A percentile compares a stretch with the other conserved stretches of the same genome.
These are phyloP conservation scores for Aspergillus costaricaensis DNA, from an alignment of 2,329 filamentous ascomycete species.

Conservation along the genomic window DNA sequence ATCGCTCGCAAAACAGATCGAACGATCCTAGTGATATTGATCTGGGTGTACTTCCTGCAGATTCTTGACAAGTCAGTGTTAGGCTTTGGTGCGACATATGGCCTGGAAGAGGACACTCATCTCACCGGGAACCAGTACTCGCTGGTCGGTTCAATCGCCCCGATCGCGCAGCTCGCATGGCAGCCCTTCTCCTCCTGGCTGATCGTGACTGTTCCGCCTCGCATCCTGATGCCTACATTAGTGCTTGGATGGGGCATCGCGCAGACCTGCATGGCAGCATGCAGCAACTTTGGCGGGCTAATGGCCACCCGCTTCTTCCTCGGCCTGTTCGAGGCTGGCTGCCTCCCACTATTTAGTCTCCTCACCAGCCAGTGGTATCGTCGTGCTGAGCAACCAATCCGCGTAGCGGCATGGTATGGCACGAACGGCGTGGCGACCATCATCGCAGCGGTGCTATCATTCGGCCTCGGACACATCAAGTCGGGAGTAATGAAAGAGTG, in stretches of 20 bases:
- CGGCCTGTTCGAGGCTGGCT: slow-evolving; percentile 56
- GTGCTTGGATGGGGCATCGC: slow-evolving; percentile 53
- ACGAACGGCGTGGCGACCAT: slow-evolving; percentile 63
- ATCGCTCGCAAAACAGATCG: slow-evolving; percentile 65
- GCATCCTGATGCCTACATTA: slow-evolving; percentile 58
- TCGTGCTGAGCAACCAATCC: slow-evolving; percentile 61
- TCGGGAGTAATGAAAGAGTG: slow-evolving; percentile 48
- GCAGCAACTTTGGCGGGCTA: slow-evolving; percentile 49
- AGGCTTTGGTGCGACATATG: slow-evolving; percentile 60
- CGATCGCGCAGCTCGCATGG: slow-evolving; percentile 63
- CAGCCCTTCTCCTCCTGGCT: slow-evolving; percentile 62
- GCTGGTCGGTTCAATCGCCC: slow-evolving; percentile 58
- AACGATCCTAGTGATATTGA: slow-evolving; percentile 53
- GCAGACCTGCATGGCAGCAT: slow-evolving; percentile 51
- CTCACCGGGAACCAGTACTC: slow-evolving; percentile 60
- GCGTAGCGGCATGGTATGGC: slow-evolving; percentile 67
- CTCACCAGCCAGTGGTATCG: slow-evolving; percentile 52
- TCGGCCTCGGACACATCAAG: slow-evolving; percentile 58
- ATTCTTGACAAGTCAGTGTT: slow-evolving; percentile 62
- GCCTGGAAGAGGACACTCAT: slow-evolving; percentile 52
- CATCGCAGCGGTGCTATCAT: slow-evolving; percentile 58
- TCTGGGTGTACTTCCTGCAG: slow-evolving; percentile 52
- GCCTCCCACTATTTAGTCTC: slow-evolving; percentile 47
- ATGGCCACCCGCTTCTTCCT: slow-evolving; percentile 56
- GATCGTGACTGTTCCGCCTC: slow-evolving; percentile 63